phyloP scores from a whole-genome alignment of 768 basidiomycete genomes.

The Calvatia gigantea region DNA sequence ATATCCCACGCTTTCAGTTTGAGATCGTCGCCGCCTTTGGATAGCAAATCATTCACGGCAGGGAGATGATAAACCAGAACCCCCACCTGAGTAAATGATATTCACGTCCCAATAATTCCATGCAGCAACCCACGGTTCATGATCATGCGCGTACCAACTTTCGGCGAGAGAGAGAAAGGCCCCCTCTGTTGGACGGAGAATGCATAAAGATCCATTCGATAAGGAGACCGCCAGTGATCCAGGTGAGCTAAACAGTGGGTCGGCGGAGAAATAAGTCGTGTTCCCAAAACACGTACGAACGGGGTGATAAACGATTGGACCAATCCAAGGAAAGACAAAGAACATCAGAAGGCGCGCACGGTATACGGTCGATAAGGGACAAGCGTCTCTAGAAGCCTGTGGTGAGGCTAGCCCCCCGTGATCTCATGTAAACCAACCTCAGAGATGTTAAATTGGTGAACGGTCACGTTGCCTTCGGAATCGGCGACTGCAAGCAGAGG shows the following conservation, averaged over 20 bases:
- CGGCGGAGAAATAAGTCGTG: background rate
- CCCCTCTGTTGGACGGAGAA: constrained; percentile 48
- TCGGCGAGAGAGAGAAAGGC: constrained; percentile 41
- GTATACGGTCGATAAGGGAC: constrained; percentile 35
- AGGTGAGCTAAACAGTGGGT: constrained; percentile 30
- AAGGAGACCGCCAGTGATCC: constrained; percentile 75
- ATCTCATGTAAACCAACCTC: constrained; percentile 30
- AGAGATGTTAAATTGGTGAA: constrained; percentile 52
- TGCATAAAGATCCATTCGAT: constrained; percentile 73
- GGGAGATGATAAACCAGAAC: background rate
- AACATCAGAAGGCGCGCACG: constrained; percentile 49
- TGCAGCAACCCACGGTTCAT: constrained; percentile 91
- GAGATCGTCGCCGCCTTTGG: constrained; percentile 89
- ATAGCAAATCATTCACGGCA: background rate
- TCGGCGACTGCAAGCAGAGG: constrained; percentile 74
- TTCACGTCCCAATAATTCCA: constrained; percentile 87
- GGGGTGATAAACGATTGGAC: constrained; percentile 64
- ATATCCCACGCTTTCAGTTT: constrained; percentile 91
- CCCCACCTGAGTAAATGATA: constrained; percentile 86
- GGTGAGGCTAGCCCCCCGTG: background rate
- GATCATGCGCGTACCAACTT: constrained; percentile 86
- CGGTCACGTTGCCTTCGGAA: constrained; percentile 74
- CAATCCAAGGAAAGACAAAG: constrained; percentile 94
- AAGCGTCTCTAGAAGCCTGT: constrained; percentile 33
- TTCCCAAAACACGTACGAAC: constrained; percentile 32